Evolutionary conservation across 768 basidiomycete species (phyloP), one percentile per base, ranked within the genome.

Genomic region (Russula earlei): DNA sequence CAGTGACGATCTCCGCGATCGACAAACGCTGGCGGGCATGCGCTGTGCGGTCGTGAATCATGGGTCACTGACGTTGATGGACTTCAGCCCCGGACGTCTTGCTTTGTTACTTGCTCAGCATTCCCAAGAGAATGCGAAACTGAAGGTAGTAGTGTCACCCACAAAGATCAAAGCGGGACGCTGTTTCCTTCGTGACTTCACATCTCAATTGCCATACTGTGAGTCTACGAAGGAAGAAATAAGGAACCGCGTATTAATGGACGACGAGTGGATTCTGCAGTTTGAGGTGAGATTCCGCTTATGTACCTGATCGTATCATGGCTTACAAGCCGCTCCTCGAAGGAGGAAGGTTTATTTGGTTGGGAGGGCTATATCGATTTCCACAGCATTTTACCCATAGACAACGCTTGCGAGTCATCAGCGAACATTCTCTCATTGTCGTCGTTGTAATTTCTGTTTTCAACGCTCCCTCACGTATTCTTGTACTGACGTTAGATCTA

Each of bases 381-480:
- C 24, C 47, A 58, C 42, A 49, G 57, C 47, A 15, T 58, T n/a
- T 92, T 25, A 96, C 95, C 3, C 95, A 92, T 7, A 92, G 95
- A 61, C 91, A 91, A 64, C 92, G 93, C 29, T 77, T 97, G 40
- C 87, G 92, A 68, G 75, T 98, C 24, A 96, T 96, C 61, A 93
- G 95, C 67, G 92, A 96, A 71, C 93, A 95, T 63, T 34, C 11
- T 49, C 37, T 25, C 22, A 27, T 36, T 10, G 29, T 10, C 10
- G 34, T 36, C 12, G 15, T 36, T 12, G 11, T 36, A 5, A n/a
- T 48, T 41, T 9, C 17, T n/a, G 20, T 31, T 19, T 4, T 12
- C n/a, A 15, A 19, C 24, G 24, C n/a, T 5, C 17, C 24, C 36
- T 19, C 34, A 36, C 19, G 25, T 53, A 20, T 46, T 20, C 19